Evolutionary conservation across 257 asterid species (phyloP), one percentile per base, ranked within the genome.

Genomic region (Jacaranda copaia): DNA sequence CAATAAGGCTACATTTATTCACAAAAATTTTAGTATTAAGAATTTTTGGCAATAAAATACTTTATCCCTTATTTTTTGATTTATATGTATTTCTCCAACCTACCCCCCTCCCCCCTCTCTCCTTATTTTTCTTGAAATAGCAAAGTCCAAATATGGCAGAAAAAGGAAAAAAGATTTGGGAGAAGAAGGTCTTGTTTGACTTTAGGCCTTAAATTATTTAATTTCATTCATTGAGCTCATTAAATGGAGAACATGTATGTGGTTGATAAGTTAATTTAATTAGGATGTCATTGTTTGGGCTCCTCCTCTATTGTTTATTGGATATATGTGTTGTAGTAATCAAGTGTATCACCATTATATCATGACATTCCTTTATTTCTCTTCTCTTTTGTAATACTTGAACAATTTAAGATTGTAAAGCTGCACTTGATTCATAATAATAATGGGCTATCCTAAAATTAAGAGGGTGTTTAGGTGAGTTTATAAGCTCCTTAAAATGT

Each of bases 251-350:
- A 74, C 9, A 60, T 25, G 32, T 25, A 25, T 74, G 14, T 19
- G 14, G 62, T 62, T 62, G 72, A 74, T 72, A 74, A 73, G 20
- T 13, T 60, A 25, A 0, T 25, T 25, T 32, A 4, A 19, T 59
- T 59, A 19, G 12, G 25, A 53, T 2, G 1, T 12, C 32, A 25
- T 25, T 25, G 32, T 25, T 25, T 25, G 2, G 32, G 32, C 32
- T 1, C 32, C 32, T 25, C 32, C 32, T 25, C 32, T 25, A 25
- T 25, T 25, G 2, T 25, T 25, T 25, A 25, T 25, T 25, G 32
- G 32, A 25, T 25, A 25, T 25, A 25, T 25, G 32, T 25, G 32
- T 25, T 25, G 19, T 53, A 53, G 16, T 53, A 53, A 15, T n/a
- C 51, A 45, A 0, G 11, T 2, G 7, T 10, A 4, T 48, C 53